Conservation (phyloP, 2,329 filamentous ascomycete species). For the Colletotrichum sp. region DNA sequence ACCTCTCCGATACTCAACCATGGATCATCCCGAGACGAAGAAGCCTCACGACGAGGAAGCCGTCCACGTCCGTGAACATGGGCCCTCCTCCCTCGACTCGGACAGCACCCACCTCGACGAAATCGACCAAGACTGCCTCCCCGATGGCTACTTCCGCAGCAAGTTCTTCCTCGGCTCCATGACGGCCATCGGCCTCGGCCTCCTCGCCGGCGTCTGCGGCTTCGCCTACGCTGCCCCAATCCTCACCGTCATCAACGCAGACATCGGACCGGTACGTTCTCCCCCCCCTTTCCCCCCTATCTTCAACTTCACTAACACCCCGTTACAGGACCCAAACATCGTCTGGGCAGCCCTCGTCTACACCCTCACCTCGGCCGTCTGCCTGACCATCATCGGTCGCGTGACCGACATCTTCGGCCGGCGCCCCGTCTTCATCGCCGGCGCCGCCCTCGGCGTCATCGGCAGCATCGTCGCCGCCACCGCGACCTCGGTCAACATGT, state of each 20-base stretch:
- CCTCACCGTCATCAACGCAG: conserved; percentile 33
- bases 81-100: background rate
- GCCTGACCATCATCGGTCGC: conserved; percentile 29
- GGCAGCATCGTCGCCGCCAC: conserved; percentile 40
- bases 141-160: conserved; percentile 28
- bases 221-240: conserved; percentile 27
- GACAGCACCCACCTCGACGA: conserved; percentile 19
- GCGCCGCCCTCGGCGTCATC: conserved; percentile 35
- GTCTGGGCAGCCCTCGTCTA: conserved; percentile 33
- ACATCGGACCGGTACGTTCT: conserved; percentile 28
- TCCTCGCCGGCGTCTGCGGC: conserved; percentile 31
- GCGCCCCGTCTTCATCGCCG: conserved; percentile 30
- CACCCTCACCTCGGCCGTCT: conserved; percentile 31
- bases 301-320: background rate
- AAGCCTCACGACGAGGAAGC: background rate
- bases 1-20: background rate
- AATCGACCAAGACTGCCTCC: conserved; percentile 23
- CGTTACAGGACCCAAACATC: conserved; percentile 25
- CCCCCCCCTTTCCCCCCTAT: background rate
- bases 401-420: conserved; percentile 31
- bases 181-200: conserved; percentile 27
- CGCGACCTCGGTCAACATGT: conserved; percentile 36
- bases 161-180: conserved; percentile 30
- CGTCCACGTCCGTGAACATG: background rate
- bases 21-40: background rate